Evolutionary conservation across 1,139 yeast genomes (phyloP), one percentile per base, ranked within the genome.

Genomic region (Debaryomyces psychrophilus): DNA sequence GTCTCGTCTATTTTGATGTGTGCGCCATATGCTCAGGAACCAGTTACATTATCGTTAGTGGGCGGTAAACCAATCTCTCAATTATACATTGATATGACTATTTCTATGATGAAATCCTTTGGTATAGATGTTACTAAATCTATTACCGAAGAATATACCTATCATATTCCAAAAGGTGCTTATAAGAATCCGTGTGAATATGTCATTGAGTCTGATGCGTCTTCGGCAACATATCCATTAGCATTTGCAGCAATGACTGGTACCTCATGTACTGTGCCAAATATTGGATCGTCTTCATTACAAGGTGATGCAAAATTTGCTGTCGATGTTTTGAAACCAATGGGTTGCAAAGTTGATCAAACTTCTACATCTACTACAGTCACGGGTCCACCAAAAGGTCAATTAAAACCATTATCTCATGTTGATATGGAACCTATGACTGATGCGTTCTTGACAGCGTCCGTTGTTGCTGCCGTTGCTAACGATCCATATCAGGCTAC

Each of bases 361-460:
- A 82, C 95, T 1, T 83, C 80, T 1, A 81, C 86, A 1, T 83
- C 95, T 2, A 93, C 99, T 0, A 90, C 97, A 0, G 98, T 95
- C 3, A 82, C 86, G 38, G 99, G 98, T 36, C 97, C 97, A 8
- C 76, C 86, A 26, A 67, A 70, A 34, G 95, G 95, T 11, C 56
- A 68, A 3, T 76, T 93, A 55, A 79, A 76, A 58, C 90, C 96
- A 9, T 73, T 93, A 52, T 73, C 82, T 11, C 81, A 76, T 52
- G 86, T 93, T 48, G 97, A 95, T 64, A 95, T 93, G 99, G 99
- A 93, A 68, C 99, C 99, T 46, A 93, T 93, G 99, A 93, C 99
- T 0, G 99, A 93, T 69, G 99, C 99, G 0, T 93, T 93, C 65
- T 77, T 93, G 62, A 93, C 99, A 17, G 99, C 99, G 1, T 82